Evolutionary conservation across 768 basidiomycete species (phyloP).

Genomic region (Trametes maxima): DNA sequence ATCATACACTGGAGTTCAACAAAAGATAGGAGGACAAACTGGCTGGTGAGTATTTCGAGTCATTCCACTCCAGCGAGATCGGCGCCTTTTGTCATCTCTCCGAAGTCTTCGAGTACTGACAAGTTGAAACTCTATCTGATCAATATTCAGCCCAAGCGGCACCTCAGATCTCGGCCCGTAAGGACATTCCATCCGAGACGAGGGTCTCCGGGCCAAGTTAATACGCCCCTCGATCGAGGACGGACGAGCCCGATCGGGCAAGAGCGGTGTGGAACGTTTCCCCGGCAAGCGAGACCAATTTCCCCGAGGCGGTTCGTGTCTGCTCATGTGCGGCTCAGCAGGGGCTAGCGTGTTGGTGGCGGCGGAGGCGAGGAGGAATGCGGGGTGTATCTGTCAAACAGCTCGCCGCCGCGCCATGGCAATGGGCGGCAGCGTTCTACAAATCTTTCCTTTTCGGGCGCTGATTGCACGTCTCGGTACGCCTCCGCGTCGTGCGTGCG

Average conservation of each 20-base stretch:
- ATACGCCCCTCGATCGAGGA: not conserved
- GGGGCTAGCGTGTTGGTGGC: not conserved
- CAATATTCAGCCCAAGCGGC: too few relatives aligned
- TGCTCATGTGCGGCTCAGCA: too few relatives aligned
- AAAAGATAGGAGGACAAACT: too few relatives aligned
- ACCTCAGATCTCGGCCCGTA: too few relatives aligned
- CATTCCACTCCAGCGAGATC: too few relatives aligned
- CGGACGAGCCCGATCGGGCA: not conserved
- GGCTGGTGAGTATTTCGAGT: too few relatives aligned
- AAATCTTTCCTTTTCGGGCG: constrained; percentile 10
- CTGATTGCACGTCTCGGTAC: not conserved
- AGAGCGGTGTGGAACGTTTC: not conserved
- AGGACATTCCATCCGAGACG: not conserved
- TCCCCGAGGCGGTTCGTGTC: too few relatives aligned
- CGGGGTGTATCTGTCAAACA: not conserved
- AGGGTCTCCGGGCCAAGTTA: not conserved
- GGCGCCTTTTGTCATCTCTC: too few relatives aligned
- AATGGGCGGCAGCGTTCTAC: constrained; percentile 6
- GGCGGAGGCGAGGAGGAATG: not conserved
- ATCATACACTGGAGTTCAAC: too few relatives aligned
- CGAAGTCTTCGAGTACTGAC: too few relatives aligned
- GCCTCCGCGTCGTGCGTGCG: not conserved
- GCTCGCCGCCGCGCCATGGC: not conserved
- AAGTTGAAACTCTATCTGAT: too few relatives aligned
- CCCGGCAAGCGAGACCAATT: not conserved